Conservation (phyloP, 225 moss, liverwort and hornwort species). For the Ulota crispa region DNA sequence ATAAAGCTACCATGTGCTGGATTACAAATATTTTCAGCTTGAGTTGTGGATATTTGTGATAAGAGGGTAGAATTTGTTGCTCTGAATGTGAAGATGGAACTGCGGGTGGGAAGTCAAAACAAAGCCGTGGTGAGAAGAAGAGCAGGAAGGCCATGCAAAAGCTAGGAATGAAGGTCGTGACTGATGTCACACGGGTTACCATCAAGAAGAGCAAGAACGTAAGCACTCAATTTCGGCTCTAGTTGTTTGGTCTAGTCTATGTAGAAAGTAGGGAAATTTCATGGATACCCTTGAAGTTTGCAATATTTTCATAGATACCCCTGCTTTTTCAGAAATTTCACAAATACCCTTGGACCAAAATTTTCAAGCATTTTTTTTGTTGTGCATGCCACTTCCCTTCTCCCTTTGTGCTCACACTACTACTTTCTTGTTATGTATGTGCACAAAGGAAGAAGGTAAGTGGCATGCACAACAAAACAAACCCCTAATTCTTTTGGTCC, state of each 20-base stretch:
- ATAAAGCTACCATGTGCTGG: not conserved
- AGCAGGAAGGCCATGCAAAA: conserved; percentile 97
- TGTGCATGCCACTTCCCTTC: no score
- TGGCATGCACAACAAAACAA: no score
- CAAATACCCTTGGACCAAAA: no score
- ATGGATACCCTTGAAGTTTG: no score
- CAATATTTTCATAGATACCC: no score
- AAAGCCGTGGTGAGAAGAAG: conserved; percentile 98
- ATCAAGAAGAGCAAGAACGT: conserved; percentile 99
- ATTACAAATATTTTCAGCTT: not conserved
- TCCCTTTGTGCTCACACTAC: no score
- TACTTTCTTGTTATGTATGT: no score
- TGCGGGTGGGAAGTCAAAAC: conserved; percentile 81
- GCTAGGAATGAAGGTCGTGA: conserved; percentile 91
- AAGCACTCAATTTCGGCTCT: not conserved
- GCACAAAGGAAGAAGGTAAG: no score
- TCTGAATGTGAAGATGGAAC: conserved; percentile 63
- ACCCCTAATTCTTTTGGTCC: no score
- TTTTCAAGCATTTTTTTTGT: no score
- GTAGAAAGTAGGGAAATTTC: not conserved
- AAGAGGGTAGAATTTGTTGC: not conserved
- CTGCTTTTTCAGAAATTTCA: no score
- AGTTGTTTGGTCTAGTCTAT: conserved; percentile 26
- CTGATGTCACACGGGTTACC: conserved; percentile 86
- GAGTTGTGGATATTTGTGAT: not conserved